These are phyloP conservation scores for Piper longum DNA, from an alignment of 164 flowering plant genomes.

Conservation along the genomic window DNA sequence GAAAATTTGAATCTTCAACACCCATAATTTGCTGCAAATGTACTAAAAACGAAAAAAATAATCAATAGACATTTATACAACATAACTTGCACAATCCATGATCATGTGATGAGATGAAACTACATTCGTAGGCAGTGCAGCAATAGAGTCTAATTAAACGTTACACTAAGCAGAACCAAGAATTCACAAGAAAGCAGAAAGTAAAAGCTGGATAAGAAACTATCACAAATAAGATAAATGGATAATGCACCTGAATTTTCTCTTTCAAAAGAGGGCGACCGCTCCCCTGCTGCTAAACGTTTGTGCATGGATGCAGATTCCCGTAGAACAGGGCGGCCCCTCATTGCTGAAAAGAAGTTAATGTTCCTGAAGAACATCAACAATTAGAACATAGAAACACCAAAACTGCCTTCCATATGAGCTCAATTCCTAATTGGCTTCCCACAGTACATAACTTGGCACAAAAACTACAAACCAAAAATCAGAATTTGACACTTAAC, in stretches of 20 bases:
- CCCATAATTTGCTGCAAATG: constrained; percentile 23
- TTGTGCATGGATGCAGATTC: constrained; percentile 36
- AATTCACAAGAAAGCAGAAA: too few species aligned
- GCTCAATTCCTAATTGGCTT: too few species aligned
- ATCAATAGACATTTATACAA: constrained; percentile 3
- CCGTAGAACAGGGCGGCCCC: constrained; percentile 28
- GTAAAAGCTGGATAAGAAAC: too few species aligned
- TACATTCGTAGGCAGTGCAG: too few species aligned
- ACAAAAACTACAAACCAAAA: too few species aligned
- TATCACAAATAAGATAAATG: too few species aligned
- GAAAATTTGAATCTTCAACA: constrained; percentile 37
- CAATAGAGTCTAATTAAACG: too few species aligned
- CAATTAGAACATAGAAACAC: too few species aligned
- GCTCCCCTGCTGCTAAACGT: constrained; percentile 34
- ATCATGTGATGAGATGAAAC: not conserved
- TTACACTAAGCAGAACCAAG: not conserved
- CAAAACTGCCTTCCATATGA: constrained; percentile 3
- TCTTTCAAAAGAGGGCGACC: constrained; percentile 9
- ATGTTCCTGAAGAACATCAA: too few species aligned
- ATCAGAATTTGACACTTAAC: too few species aligned
- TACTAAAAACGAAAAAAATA: constrained; percentile 22
- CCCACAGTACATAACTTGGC: too few species aligned
- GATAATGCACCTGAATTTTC: constrained; percentile 32
- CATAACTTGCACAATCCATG: not conserved
- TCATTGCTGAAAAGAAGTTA: constrained; percentile 16